A percentile compares a stretch with the other conserved stretches of the same genome.
Evolutionary conservation across 768 basidiomycete species (phyloP).

Genomic region (Kwoniella sp.): DNA sequence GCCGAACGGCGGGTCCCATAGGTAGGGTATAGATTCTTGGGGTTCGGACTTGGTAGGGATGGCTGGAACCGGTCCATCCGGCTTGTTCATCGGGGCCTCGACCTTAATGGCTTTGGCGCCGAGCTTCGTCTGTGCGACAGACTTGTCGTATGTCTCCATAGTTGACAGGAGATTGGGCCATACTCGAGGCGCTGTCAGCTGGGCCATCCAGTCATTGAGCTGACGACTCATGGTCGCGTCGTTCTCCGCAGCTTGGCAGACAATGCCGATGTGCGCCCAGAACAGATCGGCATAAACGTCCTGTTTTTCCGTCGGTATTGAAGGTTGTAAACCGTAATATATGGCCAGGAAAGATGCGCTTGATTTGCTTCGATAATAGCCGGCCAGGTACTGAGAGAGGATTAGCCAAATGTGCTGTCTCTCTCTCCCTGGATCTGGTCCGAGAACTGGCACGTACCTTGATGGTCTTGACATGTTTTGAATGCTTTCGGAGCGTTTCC

Average conservation of each 20-base stretch:
- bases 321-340: background rate
- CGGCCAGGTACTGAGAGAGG: background rate
- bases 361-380: background rate
- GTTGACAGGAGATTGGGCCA: background rate
- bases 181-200: background rate
- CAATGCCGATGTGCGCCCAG: background rate
- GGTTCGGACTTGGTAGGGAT: background rate
- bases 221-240: background rate
- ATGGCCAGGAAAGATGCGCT: background rate
- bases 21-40: background rate
- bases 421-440: too few relatives aligned
- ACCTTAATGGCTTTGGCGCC: background rate
- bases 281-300: background rate
- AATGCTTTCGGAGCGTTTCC: background rate
- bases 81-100: background rate
- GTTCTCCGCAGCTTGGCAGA: background rate
- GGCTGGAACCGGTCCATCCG: background rate
- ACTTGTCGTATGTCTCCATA: background rate
- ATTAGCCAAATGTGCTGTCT: background rate
- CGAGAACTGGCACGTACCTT: background rate
- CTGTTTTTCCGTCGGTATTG: background rate
- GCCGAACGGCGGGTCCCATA: background rate
- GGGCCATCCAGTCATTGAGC: background rate
- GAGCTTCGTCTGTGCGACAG: background rate
- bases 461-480: background rate